Conservation (phyloP, 2,329 filamentous ascomycete species). For the Kalmusia sp. region DNA sequence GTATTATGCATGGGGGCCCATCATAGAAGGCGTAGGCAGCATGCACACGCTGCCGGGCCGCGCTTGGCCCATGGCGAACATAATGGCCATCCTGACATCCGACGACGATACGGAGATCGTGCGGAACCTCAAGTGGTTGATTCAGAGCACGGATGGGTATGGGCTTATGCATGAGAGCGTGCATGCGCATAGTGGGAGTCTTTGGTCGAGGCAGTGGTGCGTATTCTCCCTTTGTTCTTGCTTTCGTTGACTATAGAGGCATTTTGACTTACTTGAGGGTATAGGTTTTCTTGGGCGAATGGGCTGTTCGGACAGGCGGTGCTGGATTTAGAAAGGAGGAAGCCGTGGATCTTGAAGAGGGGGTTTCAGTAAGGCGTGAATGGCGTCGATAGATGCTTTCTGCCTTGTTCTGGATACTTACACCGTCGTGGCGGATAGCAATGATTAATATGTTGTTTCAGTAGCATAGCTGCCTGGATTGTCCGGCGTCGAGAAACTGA, state of each 20-base stretch:
- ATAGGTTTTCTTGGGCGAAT: conserved; percentile 59
- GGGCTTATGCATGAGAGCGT: conserved; percentile 61
- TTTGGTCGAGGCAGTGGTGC: conserved; percentile 56
- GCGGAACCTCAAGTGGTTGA: conserved; percentile 48
- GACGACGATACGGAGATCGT: conserved; percentile 55
- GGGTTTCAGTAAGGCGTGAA: conserved; percentile 37
- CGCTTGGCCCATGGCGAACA: conserved; percentile 60
- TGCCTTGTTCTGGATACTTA: no score
- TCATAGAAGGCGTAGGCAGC: conserved; percentile 54
- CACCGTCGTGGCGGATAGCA: no score
- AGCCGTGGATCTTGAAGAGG: conserved; percentile 50
- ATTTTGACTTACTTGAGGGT: neutral
- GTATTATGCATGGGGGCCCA: conserved; percentile 56
- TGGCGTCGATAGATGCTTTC: no score
- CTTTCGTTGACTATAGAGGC: neutral
- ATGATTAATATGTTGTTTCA: no score
- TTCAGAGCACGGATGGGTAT: conserved; percentile 56
- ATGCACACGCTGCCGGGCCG: conserved; percentile 54
- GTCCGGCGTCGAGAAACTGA: no score
- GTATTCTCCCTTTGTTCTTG: neutral
- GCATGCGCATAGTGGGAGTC: conserved; percentile 44
- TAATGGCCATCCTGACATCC: conserved; percentile 57
- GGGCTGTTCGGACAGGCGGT: conserved; percentile 58
- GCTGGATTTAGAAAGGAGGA: conserved; percentile 52
- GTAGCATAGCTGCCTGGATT: no score